Evolutionary conservation across 2,329 filamentous ascomycete species (phyloP), one percentile per base, ranked within the genome.

Genomic region (Exserohilum turcica): DNA sequence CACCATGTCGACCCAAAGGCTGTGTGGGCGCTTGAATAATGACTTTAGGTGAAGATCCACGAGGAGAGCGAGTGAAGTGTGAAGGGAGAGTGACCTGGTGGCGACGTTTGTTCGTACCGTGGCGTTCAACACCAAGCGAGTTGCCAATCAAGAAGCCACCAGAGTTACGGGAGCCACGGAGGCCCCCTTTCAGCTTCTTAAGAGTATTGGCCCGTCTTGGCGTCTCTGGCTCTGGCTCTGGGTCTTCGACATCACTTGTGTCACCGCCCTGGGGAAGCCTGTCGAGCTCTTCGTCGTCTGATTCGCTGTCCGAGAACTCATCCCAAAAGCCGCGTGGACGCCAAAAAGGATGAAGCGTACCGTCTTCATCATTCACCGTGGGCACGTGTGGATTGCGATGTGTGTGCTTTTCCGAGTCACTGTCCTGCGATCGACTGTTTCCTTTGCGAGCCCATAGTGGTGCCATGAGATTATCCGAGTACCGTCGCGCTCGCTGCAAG

Each of bases 241-340:
- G 39, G 13, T 65, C 65, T 31, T 59, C 66, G 10, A 79, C 61
- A 31, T 78, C 73, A 33, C 73, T 77, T 0, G 78, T 80, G 52
- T 81, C 79, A 28, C 79, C 79, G 5, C 79, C 79, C 12, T 59
- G 59, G 0, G 79, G 79, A 1, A 80, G 67, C 0, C 65, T 65
- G 29, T 74, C 70, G 15, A 72, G 67, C 15, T 73, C 61, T 3
- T 61, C 71, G 15, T 68, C 71, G 15, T 74, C 70, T 5, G 69
- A 70, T 7, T 77, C 74, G 19, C 66, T 74, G 48, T 76, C 73
- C n/a, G 71, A 68, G 45, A 76, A 83, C 33, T 82, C 82, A 33
- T 86, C 83, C 84, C 84, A 87, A 70, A 86, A 86, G n/a, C 80
- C 80, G 32, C 81, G 80, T 1, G 85, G 85, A 18, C 81, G 79